phyloP scores from a whole-genome alignment of 2,329 filamentous ascomycete genomes.

The Colletotrichum sojae region DNA sequence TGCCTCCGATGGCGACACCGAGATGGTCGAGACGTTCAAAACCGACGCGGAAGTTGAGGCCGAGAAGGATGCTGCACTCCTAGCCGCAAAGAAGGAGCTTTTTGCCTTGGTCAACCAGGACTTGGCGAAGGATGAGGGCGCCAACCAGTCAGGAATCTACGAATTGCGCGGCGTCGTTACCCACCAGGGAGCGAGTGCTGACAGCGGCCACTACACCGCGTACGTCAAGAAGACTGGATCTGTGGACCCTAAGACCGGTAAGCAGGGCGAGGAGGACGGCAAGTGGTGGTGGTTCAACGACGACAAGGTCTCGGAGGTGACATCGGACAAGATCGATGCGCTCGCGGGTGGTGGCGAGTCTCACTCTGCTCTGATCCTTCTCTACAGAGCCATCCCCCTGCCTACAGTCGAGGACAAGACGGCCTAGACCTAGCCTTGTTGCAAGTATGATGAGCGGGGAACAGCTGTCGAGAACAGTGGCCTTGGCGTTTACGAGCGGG shows the following conservation, averaged over 20 bases:
- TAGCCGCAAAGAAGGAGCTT: slow-evolving; percentile 90
- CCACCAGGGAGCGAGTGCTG: slow-evolving; percentile 95
- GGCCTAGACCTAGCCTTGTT: slow-evolving; percentile 49
- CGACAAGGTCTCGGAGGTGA: slow-evolving; percentile 94
- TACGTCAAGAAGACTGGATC: slow-evolving; percentile 93
- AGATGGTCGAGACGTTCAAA: slow-evolving; percentile 86
- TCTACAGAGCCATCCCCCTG: slow-evolving; percentile 82
- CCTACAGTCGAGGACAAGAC: slow-evolving; percentile 67
- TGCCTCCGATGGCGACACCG: slow-evolving; percentile 75
- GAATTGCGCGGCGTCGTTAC: slow-evolving; percentile 95
- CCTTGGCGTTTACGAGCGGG: slow-evolving; percentile 40
- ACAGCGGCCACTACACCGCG: slow-evolving; percentile 97
- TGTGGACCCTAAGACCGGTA: slow-evolving; percentile 81
- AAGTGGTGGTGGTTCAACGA: slow-evolving; percentile 99
- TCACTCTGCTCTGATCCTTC: slow-evolving; percentile 84
- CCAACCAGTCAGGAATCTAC: slow-evolving; percentile 95
- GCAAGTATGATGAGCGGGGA: background rate
- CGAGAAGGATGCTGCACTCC: slow-evolving; percentile 82
- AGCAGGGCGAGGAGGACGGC: slow-evolving; percentile 85
- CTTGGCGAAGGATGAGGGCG: slow-evolving; percentile 81
- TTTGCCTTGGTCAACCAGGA: slow-evolving; percentile 82
- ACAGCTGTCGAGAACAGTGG: slow-evolving; percentile 24
- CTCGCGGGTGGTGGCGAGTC: slow-evolving; percentile 91
- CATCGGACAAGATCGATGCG: slow-evolving; percentile 89
- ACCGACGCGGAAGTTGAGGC: slow-evolving; percentile 94